phyloP scores from a whole-genome alignment of 2,329 filamentous ascomycete genomes.

The Pseudogymnoascus sp. region DNA sequence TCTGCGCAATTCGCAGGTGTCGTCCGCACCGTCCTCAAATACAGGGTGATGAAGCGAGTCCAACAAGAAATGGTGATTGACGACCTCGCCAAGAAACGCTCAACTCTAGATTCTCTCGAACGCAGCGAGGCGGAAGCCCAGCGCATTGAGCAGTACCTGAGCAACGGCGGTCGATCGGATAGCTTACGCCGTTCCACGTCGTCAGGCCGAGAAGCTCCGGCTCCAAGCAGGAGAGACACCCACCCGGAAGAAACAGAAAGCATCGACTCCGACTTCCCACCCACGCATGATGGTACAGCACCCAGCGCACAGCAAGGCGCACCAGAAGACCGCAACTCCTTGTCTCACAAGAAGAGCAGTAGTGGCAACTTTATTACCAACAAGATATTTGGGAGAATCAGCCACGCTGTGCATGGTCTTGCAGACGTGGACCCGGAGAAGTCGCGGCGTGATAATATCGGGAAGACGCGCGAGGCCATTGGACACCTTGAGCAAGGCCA shows the following conservation, averaged over 20 bases:
- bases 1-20: conserved; percentile 96
- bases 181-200: conserved; percentile 61
- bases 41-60: conserved; percentile 85
- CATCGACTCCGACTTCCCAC: conserved; percentile 93
- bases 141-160: conserved; percentile 88
- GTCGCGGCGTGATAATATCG: conserved; percentile 85
- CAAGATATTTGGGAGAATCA: conserved; percentile 91
- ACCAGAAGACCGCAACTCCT: conserved; percentile 44
- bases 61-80: conserved; percentile 97
- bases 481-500: conserved; percentile 83
- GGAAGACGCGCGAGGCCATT: conserved; percentile 87
- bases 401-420: conserved; percentile 91
- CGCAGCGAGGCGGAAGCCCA: conserved; percentile 87
- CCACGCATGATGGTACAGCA: conserved; percentile 70
- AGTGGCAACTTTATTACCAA: conserved; percentile 87
- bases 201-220: conserved; percentile 46
- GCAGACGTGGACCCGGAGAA: conserved; percentile 94
- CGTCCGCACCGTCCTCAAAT: conserved; percentile 79
- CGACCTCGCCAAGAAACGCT: conserved; percentile 79
- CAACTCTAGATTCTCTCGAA: conserved; percentile 80
- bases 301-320: conserved; percentile 67
- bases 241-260: conserved; percentile 71
- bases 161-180: conserved; percentile 55
- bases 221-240: conserved; percentile 31
- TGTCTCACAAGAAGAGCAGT: conserved; percentile 66